Conservation (phyloP, 2,329 filamentous ascomycete species). For the Botryotinia narcissicola region DNA sequence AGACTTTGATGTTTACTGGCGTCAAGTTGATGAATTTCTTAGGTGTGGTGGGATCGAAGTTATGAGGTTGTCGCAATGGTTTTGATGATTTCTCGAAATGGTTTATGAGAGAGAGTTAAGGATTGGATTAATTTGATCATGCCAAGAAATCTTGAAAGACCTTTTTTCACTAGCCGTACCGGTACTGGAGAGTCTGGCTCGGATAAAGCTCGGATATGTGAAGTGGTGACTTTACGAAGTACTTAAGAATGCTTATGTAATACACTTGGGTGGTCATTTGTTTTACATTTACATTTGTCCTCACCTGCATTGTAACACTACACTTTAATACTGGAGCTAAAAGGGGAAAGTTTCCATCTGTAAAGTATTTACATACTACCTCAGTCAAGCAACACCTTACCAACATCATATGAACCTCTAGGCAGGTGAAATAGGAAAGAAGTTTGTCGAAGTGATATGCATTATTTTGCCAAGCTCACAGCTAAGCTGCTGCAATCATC, state of each 20-base stretch:
- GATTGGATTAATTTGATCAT: slow-evolving; percentile 11
- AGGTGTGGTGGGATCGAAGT: neutral
- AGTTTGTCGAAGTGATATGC: neutral
- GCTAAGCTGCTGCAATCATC: slow-evolving; percentile 18
- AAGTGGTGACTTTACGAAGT: neutral
- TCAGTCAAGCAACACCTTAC: neutral
- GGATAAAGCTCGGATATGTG: neutral
- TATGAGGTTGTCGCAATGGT: slow-evolving; percentile 7
- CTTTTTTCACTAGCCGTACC: neutral
- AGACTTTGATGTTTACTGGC: neutral
- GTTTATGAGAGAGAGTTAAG: neutral
- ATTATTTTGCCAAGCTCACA: neutral
- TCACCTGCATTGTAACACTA: neutral
- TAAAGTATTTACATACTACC: neutral
- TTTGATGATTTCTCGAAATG: neutral
- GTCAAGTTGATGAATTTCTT: neutral
- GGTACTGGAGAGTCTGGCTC: neutral
- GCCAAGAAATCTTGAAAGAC: slow-evolving; percentile 12
- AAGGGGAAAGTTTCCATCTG: neutral
- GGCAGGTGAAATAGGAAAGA: neutral
- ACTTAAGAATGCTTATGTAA: slow-evolving; percentile 1
- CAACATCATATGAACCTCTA: neutral
- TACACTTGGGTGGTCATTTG: no score
- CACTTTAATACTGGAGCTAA: neutral
- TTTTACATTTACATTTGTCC: neutral